These are phyloP conservation scores for Globisporangium parvum DNA, from an alignment of 352 stramenopile genomes.

Conservation along the genomic window DNA sequence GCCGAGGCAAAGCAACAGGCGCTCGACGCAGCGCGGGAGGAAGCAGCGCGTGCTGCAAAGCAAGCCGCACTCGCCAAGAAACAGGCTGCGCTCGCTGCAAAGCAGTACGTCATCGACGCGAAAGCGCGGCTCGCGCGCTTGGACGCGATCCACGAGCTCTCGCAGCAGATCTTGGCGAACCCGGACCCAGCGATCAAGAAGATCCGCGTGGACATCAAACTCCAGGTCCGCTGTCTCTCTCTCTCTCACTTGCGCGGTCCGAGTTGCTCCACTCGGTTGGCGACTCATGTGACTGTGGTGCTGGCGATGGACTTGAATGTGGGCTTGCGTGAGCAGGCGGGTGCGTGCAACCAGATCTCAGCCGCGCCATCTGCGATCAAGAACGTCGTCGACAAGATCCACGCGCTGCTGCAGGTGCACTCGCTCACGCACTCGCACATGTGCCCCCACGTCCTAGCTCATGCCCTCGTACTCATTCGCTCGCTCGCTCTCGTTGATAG, in stretches of 20 bases:
- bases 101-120: conserved; percentile 43
- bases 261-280: not conserved
- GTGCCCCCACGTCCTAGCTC: not conserved
- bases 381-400: conserved; percentile 63
- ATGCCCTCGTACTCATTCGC: not conserved
- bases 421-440: not conserved
- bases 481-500: conserved; percentile 10
- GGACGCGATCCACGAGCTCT: conserved; percentile 40
- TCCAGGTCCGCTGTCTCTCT: conserved; percentile 27
- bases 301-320: not conserved
- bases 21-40: conserved; percentile 21
- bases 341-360: conserved; percentile 78
- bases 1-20: conserved; percentile 22
- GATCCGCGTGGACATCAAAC: conserved; percentile 64
- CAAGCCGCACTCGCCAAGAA: conserved; percentile 27
- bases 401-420: conserved; percentile 45
- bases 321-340: conserved; percentile 34
- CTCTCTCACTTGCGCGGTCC: not conserved
- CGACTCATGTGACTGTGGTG: not conserved
- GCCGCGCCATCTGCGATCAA: conserved; percentile 58
- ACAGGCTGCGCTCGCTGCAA: conserved; percentile 24
- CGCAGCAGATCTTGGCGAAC: conserved; percentile 41
- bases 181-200: conserved; percentile 48
- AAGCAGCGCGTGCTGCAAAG: conserved; percentile 3
- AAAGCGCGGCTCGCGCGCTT: conserved; percentile 37